Evolutionary conservation across 2,329 filamentous ascomycete species (phyloP).

Genomic region (Aspergillus neoniger): DNA sequence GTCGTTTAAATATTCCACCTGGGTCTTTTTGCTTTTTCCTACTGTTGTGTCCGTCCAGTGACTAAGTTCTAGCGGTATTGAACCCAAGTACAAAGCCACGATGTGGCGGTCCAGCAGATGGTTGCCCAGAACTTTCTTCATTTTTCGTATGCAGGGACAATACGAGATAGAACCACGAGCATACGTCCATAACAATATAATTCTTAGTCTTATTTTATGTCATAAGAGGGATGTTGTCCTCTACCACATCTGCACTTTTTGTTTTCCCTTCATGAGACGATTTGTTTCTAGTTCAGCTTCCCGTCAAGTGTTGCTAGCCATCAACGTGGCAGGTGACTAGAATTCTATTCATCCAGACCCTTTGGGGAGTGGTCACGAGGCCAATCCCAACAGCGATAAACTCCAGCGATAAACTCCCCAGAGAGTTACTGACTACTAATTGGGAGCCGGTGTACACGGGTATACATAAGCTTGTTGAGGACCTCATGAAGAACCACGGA

Average conservation of each 20-base stretch:
- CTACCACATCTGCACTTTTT: not conserved
- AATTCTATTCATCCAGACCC: not conserved
- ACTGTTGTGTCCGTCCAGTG: not conserved
- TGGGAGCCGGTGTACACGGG: not conserved
- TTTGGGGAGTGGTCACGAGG: not conserved
- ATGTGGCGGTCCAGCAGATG: not conserved
- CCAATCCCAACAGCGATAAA: not conserved
- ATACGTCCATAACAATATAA: not conserved
- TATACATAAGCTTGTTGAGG: conserved; percentile 1
- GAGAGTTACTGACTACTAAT: not conserved
- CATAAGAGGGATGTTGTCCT: not conserved
- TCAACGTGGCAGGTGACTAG: not conserved
- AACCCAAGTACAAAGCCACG: not conserved
- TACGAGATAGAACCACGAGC: not conserved
- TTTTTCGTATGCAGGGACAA: not conserved
- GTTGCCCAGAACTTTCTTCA: not conserved
- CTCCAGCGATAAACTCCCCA: not conserved
- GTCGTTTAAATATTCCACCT: conserved; percentile 6
- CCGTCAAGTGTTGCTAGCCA: not conserved
- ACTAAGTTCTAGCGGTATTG: not conserved
- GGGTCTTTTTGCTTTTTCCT: conserved; percentile 3
- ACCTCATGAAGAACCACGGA: conserved; percentile 6
- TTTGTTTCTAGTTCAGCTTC: not conserved
- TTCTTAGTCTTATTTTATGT: not conserved
- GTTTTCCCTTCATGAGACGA: not conserved